Percentiles rank a stretch among this genome's conserved stretches.
Evolutionary conservation across 2,329 filamentous ascomycete species (phyloP).

Genomic region (Sphaerulina musiva): DNA sequence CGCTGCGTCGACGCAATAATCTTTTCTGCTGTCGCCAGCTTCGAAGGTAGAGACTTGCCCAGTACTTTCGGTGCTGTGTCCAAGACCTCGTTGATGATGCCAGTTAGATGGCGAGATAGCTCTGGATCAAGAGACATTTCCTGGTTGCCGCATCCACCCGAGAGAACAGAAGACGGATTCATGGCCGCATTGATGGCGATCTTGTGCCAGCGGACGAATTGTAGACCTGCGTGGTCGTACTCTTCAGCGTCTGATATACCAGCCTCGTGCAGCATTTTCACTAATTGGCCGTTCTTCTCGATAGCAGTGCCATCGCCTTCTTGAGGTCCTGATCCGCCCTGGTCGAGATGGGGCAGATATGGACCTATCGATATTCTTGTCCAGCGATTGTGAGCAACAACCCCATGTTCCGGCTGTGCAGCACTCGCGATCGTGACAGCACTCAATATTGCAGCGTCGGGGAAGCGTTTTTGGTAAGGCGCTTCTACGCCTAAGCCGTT

Average conservation of each 20-base stretch:
- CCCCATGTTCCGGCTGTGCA: slow-evolving; percentile 57
- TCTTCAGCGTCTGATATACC: slow-evolving; percentile 60
- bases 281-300: slow-evolving; percentile 44
- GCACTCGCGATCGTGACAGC: slow-evolving; percentile 65
- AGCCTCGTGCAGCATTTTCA: slow-evolving; percentile 53
- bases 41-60: slow-evolving; percentile 53
- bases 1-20: slow-evolving; percentile 58
- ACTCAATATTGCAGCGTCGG: slow-evolving; percentile 54
- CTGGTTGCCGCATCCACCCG: slow-evolving; percentile 58
- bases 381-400: slow-evolving; percentile 66
- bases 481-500: slow-evolving; percentile 66
- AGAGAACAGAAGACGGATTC: slow-evolving; percentile 65
- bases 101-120: slow-evolving; percentile 54
- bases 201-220: slow-evolving; percentile 69
- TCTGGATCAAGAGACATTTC: slow-evolving; percentile 60
- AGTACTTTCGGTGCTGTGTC: slow-evolving; percentile 57
- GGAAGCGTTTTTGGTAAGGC: slow-evolving; percentile 58
- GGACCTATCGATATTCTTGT: slow-evolving; percentile 64
- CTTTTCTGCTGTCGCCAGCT: slow-evolving; percentile 56
- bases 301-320: slow-evolving; percentile 25
- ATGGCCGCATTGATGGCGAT: slow-evolving; percentile 70
- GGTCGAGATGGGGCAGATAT: slow-evolving; percentile 49
- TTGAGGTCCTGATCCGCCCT: slow-evolving; percentile 26
- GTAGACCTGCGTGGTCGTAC: slow-evolving; percentile 59
- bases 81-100: slow-evolving; percentile 65